Base-by-base conservation (phyloP, 441 rosid species). In the Bruguiera hainesii region DNA sequence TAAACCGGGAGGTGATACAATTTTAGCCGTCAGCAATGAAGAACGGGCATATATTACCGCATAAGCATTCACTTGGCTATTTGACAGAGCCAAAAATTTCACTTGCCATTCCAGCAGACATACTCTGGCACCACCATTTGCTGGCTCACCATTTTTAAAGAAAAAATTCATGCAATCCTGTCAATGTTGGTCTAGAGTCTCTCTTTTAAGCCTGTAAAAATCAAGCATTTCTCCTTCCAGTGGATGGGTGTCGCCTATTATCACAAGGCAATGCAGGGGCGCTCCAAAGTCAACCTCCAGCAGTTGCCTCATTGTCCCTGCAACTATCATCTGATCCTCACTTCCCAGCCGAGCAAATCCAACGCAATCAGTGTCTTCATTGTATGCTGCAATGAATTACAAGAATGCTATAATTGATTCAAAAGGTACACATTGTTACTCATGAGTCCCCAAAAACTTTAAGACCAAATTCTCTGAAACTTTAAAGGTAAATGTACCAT, bases 201-300 rank as follows among this genome's bases (percentile, higher is more conserved):
- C 67, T n/a, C 56, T 67, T 68, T 63, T 20, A 64, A 77, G 73
- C 61, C 74, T 83, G 87, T 86, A 95, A 71, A 87, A 76, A 59
- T 84, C 87, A 63, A 95, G 68, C 91, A 95, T 90, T 79, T 95
- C 99, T 68, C 89, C 93, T 81, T 95, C 96, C 49, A 89, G 74
- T 0, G 97, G 96, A 82, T 92, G 95, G 16, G 88, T 89, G 56
- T 84, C 26, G 28, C 97, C 97, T 39, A 81, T 88, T 19, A 92
- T 89, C 70, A 92, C 96, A 53, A 87, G 90, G 80, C 96, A 92
- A 83, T 89, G 98, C 71, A 89, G 71, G 6, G 97, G 98, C 3
- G 85, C 76, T 71, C 96, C 96, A 68, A 89, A 92, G 81, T 92
- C 94, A 61, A 88, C 89, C 1, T 59, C 68, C 72, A 65, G 80